Evolutionary conservation across 106 monocot species (phyloP), one percentile per base, ranked within the genome.

Genomic region (Posidonia australis): DNA sequence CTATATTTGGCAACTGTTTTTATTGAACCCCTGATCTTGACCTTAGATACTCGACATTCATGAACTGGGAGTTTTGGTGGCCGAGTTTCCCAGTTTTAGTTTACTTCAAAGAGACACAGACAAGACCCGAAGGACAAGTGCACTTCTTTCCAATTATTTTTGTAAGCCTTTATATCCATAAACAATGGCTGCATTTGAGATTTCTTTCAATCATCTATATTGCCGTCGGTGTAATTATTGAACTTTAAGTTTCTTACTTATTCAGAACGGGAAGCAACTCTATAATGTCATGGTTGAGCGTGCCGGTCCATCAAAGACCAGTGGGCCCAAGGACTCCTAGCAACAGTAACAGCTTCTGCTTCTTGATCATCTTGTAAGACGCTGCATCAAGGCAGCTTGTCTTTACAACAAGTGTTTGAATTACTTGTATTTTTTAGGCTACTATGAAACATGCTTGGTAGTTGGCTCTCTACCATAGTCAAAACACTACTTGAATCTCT

Each of bases 31-130:
- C 7, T 26, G 11, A 55, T 67, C 44, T 42, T 61, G 48, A 29
- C 1, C 13, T 41, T 43, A 98, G 96, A 73, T 98, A 98, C 51
- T 90, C 96, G 47, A 80, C 82, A 64, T 98, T 98, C 73, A 78
- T 90, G 54, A 98, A 98, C 52, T 98, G 96, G 96, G 96, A 98
- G 78, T 74, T 98, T 22, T 90, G 96, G 90, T 98, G 96, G 96
- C 90, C 96, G 25, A 84, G 79, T 25, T 87, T 98, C 67, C 90
- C 96, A 67, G 66, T 98, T 58, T 51, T 98, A 65, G 90, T 98
- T 27, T 98, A 98, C 73, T 98, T 98, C 63, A 98, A 98, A 66
- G 96, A 98, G 75, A 87, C 82, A 3, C 96, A 98, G 55, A 90
- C 96, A 20, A 90, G 83, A 67, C 90, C 90, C 24, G 90, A 90